These are phyloP conservation scores for Rhodomyrtus psidioides DNA, from an alignment of 441 rosid genomes.

Conservation along the genomic window DNA sequence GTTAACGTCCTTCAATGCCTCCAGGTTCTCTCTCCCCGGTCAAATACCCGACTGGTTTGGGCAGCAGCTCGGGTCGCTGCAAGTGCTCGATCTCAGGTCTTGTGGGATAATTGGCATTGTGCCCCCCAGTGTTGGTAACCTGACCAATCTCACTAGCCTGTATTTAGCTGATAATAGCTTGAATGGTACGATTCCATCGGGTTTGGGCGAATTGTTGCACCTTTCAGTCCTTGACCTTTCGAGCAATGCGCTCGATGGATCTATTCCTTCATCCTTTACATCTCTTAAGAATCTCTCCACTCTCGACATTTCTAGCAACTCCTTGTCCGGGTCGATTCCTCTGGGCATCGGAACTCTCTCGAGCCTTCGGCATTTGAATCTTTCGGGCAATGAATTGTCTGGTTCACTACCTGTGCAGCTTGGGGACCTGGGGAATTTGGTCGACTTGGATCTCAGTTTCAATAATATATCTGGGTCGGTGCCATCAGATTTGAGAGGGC, in stretches of 20 bases:
- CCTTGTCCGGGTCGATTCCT: not conserved
- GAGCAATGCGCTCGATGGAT: not conserved
- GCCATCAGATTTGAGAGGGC: conserved; percentile 6
- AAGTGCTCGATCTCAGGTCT: conserved; percentile 17
- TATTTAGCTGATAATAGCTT: conserved; percentile 7
- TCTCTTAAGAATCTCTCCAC: conserved; percentile 19
- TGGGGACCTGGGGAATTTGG: conserved; percentile 6
- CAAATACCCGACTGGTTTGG: conserved; percentile 12
- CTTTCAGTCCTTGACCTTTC: conserved; percentile 6
- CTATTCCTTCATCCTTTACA: conserved; percentile 3
- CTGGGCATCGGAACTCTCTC: not conserved
- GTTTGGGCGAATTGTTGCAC: not conserved
- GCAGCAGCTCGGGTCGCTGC: not conserved
- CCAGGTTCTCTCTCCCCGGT: conserved; percentile 6
- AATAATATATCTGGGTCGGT: not conserved
- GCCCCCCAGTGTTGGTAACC: conserved; percentile 6
- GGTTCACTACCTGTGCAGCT: conserved; percentile 4
- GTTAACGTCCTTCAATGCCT: conserved; percentile 10
- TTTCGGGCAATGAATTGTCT: conserved; percentile 3
- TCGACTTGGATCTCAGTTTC: conserved; percentile 3
- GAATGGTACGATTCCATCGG: conserved; percentile 2
- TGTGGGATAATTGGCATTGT: not conserved
- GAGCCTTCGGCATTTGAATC: not conserved
- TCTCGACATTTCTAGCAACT: conserved; percentile 4
- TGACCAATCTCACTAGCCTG: conserved; percentile 9